Conservation (phyloP, 495 filamentous ascomycete genomes). For the Hypoxylon cercidicola region DNA sequence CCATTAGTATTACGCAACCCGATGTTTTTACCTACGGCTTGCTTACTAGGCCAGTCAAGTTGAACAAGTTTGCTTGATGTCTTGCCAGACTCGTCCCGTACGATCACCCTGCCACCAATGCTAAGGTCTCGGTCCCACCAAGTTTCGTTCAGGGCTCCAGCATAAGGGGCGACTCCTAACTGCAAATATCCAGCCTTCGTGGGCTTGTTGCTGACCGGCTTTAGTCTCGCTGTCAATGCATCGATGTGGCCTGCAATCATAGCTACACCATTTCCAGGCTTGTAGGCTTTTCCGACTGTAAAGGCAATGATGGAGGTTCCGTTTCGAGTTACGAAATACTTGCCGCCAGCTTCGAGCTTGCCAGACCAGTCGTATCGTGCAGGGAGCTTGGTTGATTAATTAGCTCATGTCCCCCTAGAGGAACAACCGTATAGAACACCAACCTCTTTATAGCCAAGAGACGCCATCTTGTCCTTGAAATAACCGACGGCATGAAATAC, state of each 20-base stretch:
- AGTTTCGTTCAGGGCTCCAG: conserved; percentile 82
- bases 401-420: conserved; percentile 14
- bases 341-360: conserved; percentile 81
- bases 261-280: conserved; percentile 83
- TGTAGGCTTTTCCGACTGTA: conserved; percentile 80
- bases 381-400: conserved; percentile 64
- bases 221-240: conserved; percentile 86
- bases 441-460: conserved; percentile 75
- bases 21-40: background rate
- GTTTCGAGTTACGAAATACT: conserved; percentile 90
- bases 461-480: conserved; percentile 75
- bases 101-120: conserved; percentile 87
- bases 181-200: conserved; percentile 86
- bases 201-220: conserved; percentile 86
- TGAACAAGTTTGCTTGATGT: conserved; percentile 86
- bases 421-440: conserved; percentile 19
- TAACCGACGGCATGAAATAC: conserved; percentile 87
- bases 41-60: conserved; percentile 81
- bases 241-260: conserved; percentile 92
- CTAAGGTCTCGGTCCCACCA: conserved; percentile 97
- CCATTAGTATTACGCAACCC: conserved; percentile 28
- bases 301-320: conserved; percentile 90
- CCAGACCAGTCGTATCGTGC: conserved; percentile 81
- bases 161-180: conserved; percentile 92
- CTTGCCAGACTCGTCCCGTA: conserved; percentile 81